Conservation (phyloP, 2,329 filamentous ascomycete genomes). For the Rachicladosporium sp. region DNA sequence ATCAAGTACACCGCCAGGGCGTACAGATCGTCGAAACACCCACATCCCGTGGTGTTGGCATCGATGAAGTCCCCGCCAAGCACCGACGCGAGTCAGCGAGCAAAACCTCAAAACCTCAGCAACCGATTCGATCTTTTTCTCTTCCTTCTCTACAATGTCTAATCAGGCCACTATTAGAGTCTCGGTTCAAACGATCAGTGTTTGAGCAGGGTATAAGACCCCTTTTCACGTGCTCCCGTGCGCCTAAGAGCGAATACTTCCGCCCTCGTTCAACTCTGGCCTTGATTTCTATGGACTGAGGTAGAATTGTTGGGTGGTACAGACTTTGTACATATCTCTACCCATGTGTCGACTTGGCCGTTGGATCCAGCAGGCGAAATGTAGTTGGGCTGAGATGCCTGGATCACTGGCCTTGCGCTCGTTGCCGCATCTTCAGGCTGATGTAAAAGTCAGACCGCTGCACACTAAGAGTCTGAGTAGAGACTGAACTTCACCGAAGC, state of each 20-base stretch:
- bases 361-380: too few relatives aligned
- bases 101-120: background rate
- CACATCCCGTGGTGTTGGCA: too few relatives aligned
- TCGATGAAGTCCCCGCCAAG: too few relatives aligned
- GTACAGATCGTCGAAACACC: too few relatives aligned
- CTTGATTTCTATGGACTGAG: conserved; percentile 31
- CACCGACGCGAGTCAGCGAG: too few relatives aligned
- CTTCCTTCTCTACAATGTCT: conserved; percentile 57
- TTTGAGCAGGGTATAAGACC: conserved; percentile 73
- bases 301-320: conserved; percentile 31
- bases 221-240: conserved; percentile 94
- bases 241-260: conserved; percentile 63
- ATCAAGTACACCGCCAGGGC: too few relatives aligned
- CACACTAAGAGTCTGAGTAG: too few relatives aligned
- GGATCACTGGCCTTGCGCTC: conserved; percentile 32
- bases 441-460: background rate
- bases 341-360: too few relatives aligned
- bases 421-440: conserved; percentile 71
- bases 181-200: conserved; percentile 89
- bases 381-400: too few relatives aligned
- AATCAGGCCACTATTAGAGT: conserved; percentile 95
- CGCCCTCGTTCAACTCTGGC: conserved; percentile 46
- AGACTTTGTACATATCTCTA: conserved; percentile 7
- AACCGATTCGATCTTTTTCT: conserved; percentile 18
- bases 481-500: conserved; percentile 37